A percentile compares a stretch with the other conserved stretches of the same genome.
phyloP scores from a whole-genome alignment of 2,329 filamentous ascomycete genomes.

The Myrmaecium sp. region DNA sequence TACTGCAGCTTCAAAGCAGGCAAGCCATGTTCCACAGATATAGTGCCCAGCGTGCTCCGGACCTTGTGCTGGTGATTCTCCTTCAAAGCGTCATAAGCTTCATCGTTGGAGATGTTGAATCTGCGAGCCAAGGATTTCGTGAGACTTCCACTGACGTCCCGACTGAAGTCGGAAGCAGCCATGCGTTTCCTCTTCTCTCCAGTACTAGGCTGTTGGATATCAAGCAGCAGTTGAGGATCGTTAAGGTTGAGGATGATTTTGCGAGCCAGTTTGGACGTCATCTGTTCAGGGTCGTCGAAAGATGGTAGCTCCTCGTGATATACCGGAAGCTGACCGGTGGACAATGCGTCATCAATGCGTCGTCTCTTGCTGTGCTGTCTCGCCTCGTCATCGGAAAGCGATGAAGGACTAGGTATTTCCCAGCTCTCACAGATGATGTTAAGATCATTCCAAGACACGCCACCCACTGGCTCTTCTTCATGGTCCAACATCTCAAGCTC shows the following conservation, averaged over 20 bases:
- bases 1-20: constrained; percentile 82
- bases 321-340: constrained; percentile 15
- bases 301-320: constrained; percentile 39
- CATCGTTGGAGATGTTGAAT: constrained; percentile 94
- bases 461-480: constrained; percentile 51
- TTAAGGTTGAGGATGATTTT: constrained; percentile 72
- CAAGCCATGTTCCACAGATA: constrained; percentile 87
- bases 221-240: constrained; percentile 72
- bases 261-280: constrained; percentile 57
- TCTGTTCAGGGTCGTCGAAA: constrained; percentile 65
- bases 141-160: constrained; percentile 50
- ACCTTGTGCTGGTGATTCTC: constrained; percentile 87
- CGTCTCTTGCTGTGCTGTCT: constrained; percentile 52
- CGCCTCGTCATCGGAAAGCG: constrained; percentile 14
- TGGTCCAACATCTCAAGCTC: constrained; percentile 33
- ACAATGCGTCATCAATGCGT: constrained; percentile 27
- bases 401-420: constrained; percentile 37
- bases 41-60: constrained; percentile 74
- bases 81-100: constrained; percentile 87
- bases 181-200: constrained; percentile 40
- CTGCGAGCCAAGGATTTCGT: constrained; percentile 59
- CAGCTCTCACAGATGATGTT: constrained; percentile 77
- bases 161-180: constrained; percentile 39
- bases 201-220: constrained; percentile 52
- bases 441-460: constrained; percentile 64